A percentile compares a stretch with the other conserved stretches of the same genome.
Evolutionary conservation across 768 basidiomycete genomes (phyloP).

Genomic region (Mycena vulgaris): DNA sequence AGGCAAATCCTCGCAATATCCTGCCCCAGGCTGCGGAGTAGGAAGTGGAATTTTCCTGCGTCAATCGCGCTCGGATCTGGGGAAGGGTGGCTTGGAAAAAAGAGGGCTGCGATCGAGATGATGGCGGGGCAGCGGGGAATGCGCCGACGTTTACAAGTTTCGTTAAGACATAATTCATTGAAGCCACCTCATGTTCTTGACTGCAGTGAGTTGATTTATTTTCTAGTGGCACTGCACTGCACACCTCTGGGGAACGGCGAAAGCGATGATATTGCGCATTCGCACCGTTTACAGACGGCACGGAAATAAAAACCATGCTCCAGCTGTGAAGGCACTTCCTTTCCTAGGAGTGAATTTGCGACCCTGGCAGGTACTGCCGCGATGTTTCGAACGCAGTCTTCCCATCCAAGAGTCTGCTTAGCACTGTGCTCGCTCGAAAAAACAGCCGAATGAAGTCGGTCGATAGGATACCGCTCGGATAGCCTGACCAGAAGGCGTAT

Average conservation of each 20-base stretch:
- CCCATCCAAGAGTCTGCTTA: constrained; percentile 70
- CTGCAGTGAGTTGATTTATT: constrained; percentile 28
- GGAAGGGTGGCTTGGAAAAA: constrained; percentile 74
- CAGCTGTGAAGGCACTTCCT: constrained; percentile 62
- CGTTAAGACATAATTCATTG: constrained; percentile 68
- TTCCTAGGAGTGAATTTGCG: constrained; percentile 75
- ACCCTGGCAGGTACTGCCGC: constrained; percentile 82
- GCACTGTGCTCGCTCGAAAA: constrained; percentile 50
- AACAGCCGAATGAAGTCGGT: constrained; percentile 72
- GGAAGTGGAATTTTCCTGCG: constrained; percentile 37
- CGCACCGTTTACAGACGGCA: constrained; percentile 65
- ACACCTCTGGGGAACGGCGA: constrained; percentile 60
- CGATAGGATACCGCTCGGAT: constrained; percentile 74
- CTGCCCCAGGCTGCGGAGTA: constrained; percentile 70
- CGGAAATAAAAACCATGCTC: constrained; percentile 72
- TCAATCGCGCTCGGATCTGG: constrained; percentile 61
- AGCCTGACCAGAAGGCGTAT: constrained; percentile 71
- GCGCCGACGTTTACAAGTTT: constrained; percentile 80
- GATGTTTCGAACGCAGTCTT: constrained; percentile 78
- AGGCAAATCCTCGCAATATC: constrained; percentile 63
- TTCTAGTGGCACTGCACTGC: constrained; percentile 37
- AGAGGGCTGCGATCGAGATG: constrained; percentile 74
- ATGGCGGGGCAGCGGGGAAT: constrained; percentile 69
- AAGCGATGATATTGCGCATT: constrained; percentile 65
- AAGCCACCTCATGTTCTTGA: constrained; percentile 54